Evolutionary conservation across 2,329 filamentous ascomycete species (phyloP), one percentile per base, ranked within the genome.

Genomic region (Cercospora sp.): DNA sequence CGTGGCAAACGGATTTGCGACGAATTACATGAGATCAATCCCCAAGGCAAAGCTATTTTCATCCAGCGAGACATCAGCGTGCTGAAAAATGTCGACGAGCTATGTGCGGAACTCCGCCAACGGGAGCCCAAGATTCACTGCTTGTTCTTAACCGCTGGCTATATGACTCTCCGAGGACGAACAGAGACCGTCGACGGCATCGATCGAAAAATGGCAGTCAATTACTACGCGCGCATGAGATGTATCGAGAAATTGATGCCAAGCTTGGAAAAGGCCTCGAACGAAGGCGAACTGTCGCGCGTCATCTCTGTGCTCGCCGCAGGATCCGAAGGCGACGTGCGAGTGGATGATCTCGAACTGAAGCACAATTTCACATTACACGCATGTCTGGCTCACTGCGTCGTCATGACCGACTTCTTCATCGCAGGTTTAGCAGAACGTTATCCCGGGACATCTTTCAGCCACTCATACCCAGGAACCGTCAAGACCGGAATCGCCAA

Each of bases 181-280:
- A 73, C 75, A 10, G 87, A 88, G 68, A 88, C 87, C 0, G 62
- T 78, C 0, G 88, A 91, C 76, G 86, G 85, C 2, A 79, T 91
- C 1, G 82, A 87, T 62, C 79, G 82, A 30, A 81, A 83, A 33
- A 81, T 83, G 26, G 80, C 84, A 7, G 80, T 89, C 16, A 80
- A 81, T 20, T 86, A 85, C 77, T 89, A 89, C 77, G 81, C 84
- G 4, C 87, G 88, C 20, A 82, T 85, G 69, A 85, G 86, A 45
- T 86, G 89, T 73, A 81, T 85, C 12, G 66, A 81, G 55, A 87
- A 88, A 64, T 82, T 90, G 0, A 83, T 89, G 8, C 87, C 88
- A 3, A 48, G 84, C 0, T 80, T 90, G 2, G 78, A 79, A 10
- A 74, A 73, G n/a, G 82, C 86, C 0, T 72, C 80, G 0, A 69